phyloP scores from a whole-genome alignment of 257 asterid species.

The Solanum sparsipilum region DNA sequence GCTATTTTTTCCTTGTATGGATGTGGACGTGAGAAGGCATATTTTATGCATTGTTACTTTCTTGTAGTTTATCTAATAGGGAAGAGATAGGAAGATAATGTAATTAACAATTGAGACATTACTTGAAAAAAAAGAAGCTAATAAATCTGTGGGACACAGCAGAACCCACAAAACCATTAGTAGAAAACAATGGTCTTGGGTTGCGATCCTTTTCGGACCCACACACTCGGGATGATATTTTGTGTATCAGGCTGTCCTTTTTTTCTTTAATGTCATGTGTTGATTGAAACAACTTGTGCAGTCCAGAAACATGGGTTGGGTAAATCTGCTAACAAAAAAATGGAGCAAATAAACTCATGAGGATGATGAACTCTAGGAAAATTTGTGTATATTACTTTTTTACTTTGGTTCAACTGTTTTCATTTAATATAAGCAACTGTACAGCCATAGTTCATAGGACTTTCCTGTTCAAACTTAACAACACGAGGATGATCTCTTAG shows the following conservation, averaged over 20 bases:
- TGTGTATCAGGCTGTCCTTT: neutral
- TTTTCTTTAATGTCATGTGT: neutral
- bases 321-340: neutral
- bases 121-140: fast-evolving
- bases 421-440: constrained; percentile 78
- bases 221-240: neutral
- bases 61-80: neutral
- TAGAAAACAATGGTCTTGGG: neutral
- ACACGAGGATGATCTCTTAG: constrained; percentile 58
- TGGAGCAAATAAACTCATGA: neutral
- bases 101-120: neutral
- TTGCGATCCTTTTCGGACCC: neutral
- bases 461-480: constrained; percentile 77
- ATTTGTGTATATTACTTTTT: neutral
- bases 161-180: neutral
- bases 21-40: neutral
- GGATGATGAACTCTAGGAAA: neutral
- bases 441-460: constrained; percentile 76
- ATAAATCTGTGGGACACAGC: neutral
- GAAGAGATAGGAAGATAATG: neutral
- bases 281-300: neutral
- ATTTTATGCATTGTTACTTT: neutral
- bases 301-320: neutral
- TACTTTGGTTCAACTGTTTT: constrained; percentile 1
- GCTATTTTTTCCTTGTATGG: neutral